Percentiles rank a stretch among this genome's conserved stretches.
Conservation (phyloP, 495 filamentous ascomycete species). For the Tuber umbilicatum region DNA sequence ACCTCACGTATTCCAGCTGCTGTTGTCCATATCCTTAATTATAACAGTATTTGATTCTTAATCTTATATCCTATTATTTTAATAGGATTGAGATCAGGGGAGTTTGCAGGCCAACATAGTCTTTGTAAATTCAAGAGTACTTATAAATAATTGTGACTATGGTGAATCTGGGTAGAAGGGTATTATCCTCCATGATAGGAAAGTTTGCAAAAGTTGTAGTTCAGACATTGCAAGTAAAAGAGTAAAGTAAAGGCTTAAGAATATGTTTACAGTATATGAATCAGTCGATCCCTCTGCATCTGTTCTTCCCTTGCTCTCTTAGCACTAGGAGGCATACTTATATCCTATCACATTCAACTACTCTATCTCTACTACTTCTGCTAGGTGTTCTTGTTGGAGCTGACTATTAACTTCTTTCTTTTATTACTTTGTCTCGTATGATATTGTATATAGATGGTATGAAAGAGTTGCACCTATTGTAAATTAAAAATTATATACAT, state of each 20-base stretch:
- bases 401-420: neutral
- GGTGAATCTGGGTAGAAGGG: neutral
- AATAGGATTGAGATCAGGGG: neutral
- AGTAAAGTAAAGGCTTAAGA: neutral
- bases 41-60: neutral
- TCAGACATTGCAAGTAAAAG: neutral
- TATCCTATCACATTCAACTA: neutral
- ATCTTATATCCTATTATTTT: neutral
- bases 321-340: neutral
- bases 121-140: neutral
- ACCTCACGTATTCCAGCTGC: neutral
- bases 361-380: neutral
- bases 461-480: neutral
- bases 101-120: neutral
- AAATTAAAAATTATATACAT: neutral
- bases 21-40: neutral
- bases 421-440: slow-evolving; percentile 3
- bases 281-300: neutral
- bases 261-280: neutral
- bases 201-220: neutral
- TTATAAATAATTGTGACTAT: fast-evolving
- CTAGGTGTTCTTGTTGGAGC: slow-evolving; percentile 4
- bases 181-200: neutral
- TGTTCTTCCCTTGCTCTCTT: neutral
- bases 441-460: slow-evolving; percentile 6